Evolutionary conservation across 2,329 filamentous ascomycete species (phyloP), one percentile per base, ranked within the genome.

Genomic region (Colletotrichum musicola): DNA sequence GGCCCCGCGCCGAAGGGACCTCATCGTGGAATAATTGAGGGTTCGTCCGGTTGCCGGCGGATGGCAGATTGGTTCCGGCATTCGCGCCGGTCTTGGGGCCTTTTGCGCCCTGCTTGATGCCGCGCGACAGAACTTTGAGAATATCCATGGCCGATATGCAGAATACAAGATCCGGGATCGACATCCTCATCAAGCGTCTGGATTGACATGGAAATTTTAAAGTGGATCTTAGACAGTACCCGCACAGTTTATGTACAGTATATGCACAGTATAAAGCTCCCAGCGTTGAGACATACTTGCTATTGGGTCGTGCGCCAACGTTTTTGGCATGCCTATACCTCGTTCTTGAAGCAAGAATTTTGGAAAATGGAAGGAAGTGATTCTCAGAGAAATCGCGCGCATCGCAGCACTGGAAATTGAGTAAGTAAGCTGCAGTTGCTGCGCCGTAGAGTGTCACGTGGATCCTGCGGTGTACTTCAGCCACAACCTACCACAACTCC

Each of bases 21-120:
- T 84, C 76, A 75, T 90, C 88, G 79, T 90, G 86, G 79, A 88
- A 93, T 38, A 93, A 85, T 78, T 94, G 92, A 9, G 92, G 91
- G 73, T 91, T 91, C 50, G 86, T 81, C 70, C 83, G 83, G 22
- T 85, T 87, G 69, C 90, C 91, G 59, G 88, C 88, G 4, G 90
- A 93, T 6, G 91, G 91, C 38, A 92, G 81, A 63, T 83, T 86
- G 3, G 81, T 74, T 20, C 79, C 70, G 35, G 77, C 74, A 30
- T 65, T 72, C 35, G 74, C 74, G 35, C 78, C 75, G 47, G 79
- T 76, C 6, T 71, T 71, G 13, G 76, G 70, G 18, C 75, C 74
- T 65, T 81, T 84, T 5, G 82, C 75, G 14, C 84, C 81, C 74
- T 84, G 84, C 70, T 92, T 93, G 3, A 89, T 89, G 65, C 91